Evolutionary conservation across 192 early-diverging fungal species (phyloP).

Genomic region (Backusella tarrabulga): DNA sequence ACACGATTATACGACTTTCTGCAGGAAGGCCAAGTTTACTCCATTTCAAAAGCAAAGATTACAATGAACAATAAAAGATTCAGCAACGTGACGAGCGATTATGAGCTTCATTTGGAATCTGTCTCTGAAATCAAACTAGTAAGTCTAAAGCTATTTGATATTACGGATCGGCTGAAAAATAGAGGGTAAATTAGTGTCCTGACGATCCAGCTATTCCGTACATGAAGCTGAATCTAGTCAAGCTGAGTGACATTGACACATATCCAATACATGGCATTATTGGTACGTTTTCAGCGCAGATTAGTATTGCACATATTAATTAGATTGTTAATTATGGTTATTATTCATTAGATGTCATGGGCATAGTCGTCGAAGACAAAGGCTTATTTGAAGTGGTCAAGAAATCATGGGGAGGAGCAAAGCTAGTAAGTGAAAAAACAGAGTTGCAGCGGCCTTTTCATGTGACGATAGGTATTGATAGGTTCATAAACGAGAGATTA

Average conservation of each 20-base stretch:
- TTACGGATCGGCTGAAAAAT: background rate
- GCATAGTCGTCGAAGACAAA: conserved; percentile 63
- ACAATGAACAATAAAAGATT: conserved; percentile 84
- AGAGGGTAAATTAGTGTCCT: conserved; percentile 43
- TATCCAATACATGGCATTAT: conserved; percentile 66
- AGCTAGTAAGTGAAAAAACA: conserved; percentile 42
- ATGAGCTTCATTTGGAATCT: conserved; percentile 85
- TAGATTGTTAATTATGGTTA: background rate
- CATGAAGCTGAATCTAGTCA: conserved; percentile 61
- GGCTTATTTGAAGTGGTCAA: conserved; percentile 60
- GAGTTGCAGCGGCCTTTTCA: too few species aligned
- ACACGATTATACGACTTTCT: conserved; percentile 73
- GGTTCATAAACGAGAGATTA: conserved; percentile 82
- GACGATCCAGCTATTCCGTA: conserved; percentile 50
- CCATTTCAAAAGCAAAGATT: conserved; percentile 76
- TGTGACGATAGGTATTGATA: conserved; percentile 9
- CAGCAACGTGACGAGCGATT: conserved; percentile 81
- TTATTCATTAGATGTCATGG: conserved; percentile 70
- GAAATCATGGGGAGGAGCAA: conserved; percentile 41
- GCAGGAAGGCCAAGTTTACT: conserved; percentile 74
- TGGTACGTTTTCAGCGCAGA: conserved; percentile 36
- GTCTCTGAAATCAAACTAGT: conserved; percentile 57
- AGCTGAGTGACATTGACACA: conserved; percentile 63
- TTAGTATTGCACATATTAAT: background rate
- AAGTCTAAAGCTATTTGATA: conserved; percentile 1